Evolutionary conservation across 139 green algal genomes (phyloP).

Genomic region (Axilococcus clingmanii): DNA sequence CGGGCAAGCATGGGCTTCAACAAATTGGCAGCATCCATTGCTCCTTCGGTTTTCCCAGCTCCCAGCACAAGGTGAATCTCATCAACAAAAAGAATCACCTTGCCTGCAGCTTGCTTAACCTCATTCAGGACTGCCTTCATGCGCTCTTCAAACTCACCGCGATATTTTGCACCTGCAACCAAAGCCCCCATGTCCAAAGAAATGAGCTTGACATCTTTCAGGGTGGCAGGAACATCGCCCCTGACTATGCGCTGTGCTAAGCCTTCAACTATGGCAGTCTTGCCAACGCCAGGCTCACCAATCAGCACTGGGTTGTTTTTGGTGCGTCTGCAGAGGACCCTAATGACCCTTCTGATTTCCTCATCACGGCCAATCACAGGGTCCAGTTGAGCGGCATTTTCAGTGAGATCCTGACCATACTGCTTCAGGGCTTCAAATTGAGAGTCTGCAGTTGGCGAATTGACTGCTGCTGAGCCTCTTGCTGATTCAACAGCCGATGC

Average conservation of each 20-base stretch:
- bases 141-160: conserved; percentile 91
- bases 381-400: conserved; percentile 78
- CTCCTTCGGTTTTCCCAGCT: conserved; percentile 62
- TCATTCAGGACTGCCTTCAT: conserved; percentile 80
- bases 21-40: conserved; percentile 92
- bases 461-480: conserved; percentile 34
- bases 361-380: conserved; percentile 80
- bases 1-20: conserved; percentile 94
- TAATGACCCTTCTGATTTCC: conserved; percentile 77
- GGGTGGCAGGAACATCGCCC: conserved; percentile 69
- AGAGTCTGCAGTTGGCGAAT: conserved; percentile 43
- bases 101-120: conserved; percentile 48
- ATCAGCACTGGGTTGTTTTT: conserved; percentile 99
- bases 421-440: conserved; percentile 84
- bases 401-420: conserved; percentile 89
- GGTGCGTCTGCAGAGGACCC: conserved; percentile 80
- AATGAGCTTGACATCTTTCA: conserved; percentile 58
- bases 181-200: conserved; percentile 85
- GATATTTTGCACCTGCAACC: conserved; percentile 84
- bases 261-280: conserved; percentile 80
- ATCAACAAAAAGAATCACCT: conserved; percentile 88
- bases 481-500: conserved; percentile 56
- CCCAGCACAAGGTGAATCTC: conserved; percentile 77
- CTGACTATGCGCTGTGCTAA: conserved; percentile 82
- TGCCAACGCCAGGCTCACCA: conserved; percentile 72